Conservation (phyloP, 2,329 filamentous ascomycete genomes). For the Lasiodiplodia citricola region DNA sequence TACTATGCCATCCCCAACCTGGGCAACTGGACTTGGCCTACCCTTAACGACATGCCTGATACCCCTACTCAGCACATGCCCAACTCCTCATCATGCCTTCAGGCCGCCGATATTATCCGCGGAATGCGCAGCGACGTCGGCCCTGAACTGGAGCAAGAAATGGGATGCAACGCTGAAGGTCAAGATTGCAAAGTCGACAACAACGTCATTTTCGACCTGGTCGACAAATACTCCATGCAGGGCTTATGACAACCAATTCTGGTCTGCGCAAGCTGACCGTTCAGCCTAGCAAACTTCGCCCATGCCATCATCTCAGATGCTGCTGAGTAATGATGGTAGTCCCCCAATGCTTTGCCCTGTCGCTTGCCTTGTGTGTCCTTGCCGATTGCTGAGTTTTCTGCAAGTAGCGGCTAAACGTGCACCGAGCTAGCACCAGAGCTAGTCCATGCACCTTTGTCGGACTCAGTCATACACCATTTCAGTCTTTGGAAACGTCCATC, state of each 20-base stretch:
- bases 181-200: conserved; percentile 53
- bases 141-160: conserved; percentile 45
- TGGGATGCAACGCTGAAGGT: conserved; percentile 45
- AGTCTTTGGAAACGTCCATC: neutral
- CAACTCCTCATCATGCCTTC: conserved; percentile 43
- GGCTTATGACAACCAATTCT: conserved; percentile 12
- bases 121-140: conserved; percentile 48
- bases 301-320: neutral
- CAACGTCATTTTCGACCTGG: conserved; percentile 48
- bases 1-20: neutral
- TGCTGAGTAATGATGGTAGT: no score
- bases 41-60: conserved; percentile 25
- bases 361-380: neutral
- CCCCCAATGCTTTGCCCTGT: neutral
- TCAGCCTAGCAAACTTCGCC: neutral
- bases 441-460: no score
- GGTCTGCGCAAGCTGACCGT: neutral
- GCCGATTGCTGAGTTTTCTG: neutral
- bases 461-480: neutral
- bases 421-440: no score
- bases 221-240: conserved; percentile 48
- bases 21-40: neutral
- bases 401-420: no score
- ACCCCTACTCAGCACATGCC: conserved; percentile 26
- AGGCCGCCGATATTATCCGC: conserved; percentile 53